Conservation (phyloP, 441 rosid species). For the Rhodomyrtus psidioides region DNA sequence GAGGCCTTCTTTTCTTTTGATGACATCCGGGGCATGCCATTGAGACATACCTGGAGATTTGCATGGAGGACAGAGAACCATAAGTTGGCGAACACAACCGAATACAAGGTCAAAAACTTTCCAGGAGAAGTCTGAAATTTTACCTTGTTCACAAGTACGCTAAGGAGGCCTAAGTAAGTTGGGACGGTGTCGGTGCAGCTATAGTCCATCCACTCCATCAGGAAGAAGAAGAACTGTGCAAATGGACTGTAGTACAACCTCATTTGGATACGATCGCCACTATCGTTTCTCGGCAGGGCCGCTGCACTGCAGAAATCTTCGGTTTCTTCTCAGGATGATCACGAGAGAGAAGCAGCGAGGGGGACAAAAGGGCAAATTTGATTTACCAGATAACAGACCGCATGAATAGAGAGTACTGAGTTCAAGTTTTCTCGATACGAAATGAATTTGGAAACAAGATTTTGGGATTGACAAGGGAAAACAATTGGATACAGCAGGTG, state of each 20-base stretch:
- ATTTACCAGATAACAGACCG: not conserved
- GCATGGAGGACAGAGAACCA: not conserved
- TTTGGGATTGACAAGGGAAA: not conserved
- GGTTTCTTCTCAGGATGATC: not conserved
- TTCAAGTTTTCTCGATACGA: not conserved
- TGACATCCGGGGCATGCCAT: slow-evolving; percentile 31
- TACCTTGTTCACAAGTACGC: slow-evolving; percentile 43
- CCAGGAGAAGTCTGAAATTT: not conserved
- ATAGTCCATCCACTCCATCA: slow-evolving; percentile 50
- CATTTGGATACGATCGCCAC: slow-evolving; percentile 35
- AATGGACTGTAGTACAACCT: slow-evolving; percentile 36
- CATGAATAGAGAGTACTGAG: not conserved
- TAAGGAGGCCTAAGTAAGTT: slow-evolving; percentile 36
- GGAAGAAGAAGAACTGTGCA: slow-evolving; percentile 35
- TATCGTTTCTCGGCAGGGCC: slow-evolving; percentile 32
- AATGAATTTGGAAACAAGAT: not conserved
- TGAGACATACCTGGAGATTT: slow-evolving; percentile 30
- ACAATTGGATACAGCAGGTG: not conserved
- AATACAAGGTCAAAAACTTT: not conserved
- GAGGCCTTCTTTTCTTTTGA: slow-evolving; percentile 31
- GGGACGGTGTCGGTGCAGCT: slow-evolving; percentile 36
- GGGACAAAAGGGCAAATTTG: not conserved
- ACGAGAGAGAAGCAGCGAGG: not conserved
- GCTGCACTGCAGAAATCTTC: slow-evolving; percentile 31
- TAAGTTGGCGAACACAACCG: not conserved